Percentiles rank a stretch among this genome's conserved stretches.
phyloP scores from a whole-genome alignment of 495 filamentous ascomycete species.

The Ramalina peruviana region DNA sequence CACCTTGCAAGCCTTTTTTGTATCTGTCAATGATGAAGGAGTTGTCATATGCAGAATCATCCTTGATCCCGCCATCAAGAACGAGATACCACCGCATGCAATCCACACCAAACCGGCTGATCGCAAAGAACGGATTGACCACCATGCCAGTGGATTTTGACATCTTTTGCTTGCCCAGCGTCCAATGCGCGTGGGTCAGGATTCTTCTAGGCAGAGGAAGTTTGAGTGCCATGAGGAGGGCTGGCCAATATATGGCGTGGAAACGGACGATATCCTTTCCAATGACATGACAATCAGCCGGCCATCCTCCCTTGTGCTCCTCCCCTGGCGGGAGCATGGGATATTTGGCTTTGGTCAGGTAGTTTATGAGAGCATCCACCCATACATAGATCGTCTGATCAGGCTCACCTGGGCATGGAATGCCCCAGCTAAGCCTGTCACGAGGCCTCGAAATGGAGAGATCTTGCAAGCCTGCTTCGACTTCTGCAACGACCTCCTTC shows the following conservation, averaged over 20 bases:
- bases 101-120: slow-evolving; percentile 80
- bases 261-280: slow-evolving; percentile 96
- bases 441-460: slow-evolving; percentile 77
- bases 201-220: slow-evolving; percentile 71
- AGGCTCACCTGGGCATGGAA: slow-evolving; percentile 71
- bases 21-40: slow-evolving; percentile 58
- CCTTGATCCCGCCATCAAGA: slow-evolving; percentile 54
- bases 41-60: slow-evolving; percentile 80
- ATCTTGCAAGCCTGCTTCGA: slow-evolving; percentile 62
- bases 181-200: slow-evolving; percentile 90
- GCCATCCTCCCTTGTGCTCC: slow-evolving; percentile 57
- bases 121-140: slow-evolving; percentile 86
- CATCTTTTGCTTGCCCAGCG: slow-evolving; percentile 81
- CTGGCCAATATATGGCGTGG: slow-evolving; percentile 96
- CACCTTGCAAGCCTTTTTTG: slow-evolving; percentile 57
- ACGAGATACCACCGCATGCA: slow-evolving; percentile 77
- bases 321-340: slow-evolving; percentile 54
- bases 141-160: slow-evolving; percentile 89
- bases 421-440: slow-evolving; percentile 74
- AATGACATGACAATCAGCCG: slow-evolving; percentile 79
- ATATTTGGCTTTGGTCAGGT: slow-evolving; percentile 76
- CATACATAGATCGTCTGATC: slow-evolving; percentile 94
- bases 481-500: slow-evolving; percentile 51
- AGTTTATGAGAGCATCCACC: slow-evolving; percentile 92
- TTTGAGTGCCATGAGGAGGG: slow-evolving; percentile 79